Base-by-base conservation (phyloP, 2,329 filamentous ascomycete genomes). In the Monosporascus sp. region DNA sequence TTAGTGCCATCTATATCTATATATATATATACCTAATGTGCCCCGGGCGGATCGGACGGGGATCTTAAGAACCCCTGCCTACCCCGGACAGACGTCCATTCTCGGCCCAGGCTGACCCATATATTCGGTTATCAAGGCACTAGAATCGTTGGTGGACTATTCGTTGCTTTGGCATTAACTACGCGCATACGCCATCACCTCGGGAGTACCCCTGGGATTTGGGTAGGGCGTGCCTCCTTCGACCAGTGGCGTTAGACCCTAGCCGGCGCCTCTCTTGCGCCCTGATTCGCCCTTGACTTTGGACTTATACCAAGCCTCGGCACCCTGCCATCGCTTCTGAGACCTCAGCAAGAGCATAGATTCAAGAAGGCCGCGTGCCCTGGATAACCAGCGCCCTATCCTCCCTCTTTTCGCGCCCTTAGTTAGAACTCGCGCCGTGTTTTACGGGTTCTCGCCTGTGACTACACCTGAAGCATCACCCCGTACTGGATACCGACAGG, bases 211-310 rank as follows among this genome's bases (percentile, higher is more conserved):
- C 26, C 24, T 26, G 7, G 26, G 22, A 11, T 7, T 46, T 27
- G n/a, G n/a, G 43, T 26, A 17, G 43, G n/a, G 5, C 24, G 16
- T n/a, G 43, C 43, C 19, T 46, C n/a, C 9, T 27, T 46, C n/a
- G 24, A 31, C n/a, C 24, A 46, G 43, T 31, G 22, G 43, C 43
- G 43, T 46, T 27, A 26, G 1, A 17, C 43, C 43, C 22, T 26
- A 8, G 17, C 22, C 22, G 8, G 4, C 43, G 14, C n/a, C 20
- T 31, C 14, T 7, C 17, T 1, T n/a, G 27, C 46, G 53, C 50
- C 56, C 55, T 52, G 48, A 54, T 52, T 50, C 48, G 52, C 43
- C 54, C 50, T 51, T 52, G 46, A 38, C 41, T 52, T 54, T 52
- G 43, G 26, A 49, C 7, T 31, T 36, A 36, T 49, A 45, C 31